These are phyloP conservation scores for Oryza meyeriana DNA, from an alignment of 176 grass and related monocot genomes.

Conservation along the genomic window DNA sequence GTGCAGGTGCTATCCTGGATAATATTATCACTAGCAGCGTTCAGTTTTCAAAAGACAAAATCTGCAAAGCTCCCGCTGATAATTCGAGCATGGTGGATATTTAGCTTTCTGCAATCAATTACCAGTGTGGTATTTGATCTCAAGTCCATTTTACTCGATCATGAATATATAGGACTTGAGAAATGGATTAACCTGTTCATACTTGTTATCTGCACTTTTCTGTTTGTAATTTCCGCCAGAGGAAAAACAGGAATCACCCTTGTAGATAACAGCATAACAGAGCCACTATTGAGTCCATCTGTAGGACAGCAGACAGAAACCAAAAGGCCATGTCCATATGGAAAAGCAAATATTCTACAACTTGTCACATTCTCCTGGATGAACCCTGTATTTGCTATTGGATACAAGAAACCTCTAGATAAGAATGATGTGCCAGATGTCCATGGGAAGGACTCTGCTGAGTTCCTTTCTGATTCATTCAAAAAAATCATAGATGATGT, in stretches of 20 bases:
- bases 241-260: constrained; percentile 74
- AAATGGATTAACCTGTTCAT: constrained; percentile 50
- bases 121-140: constrained; percentile 57
- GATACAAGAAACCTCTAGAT: constrained; percentile 86
- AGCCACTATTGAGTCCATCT: constrained; percentile 64
- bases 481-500: constrained; percentile 53
- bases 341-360: constrained; percentile 56
- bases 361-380: constrained; percentile 95
- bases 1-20: constrained; percentile 72
- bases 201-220: constrained; percentile 47
- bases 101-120: constrained; percentile 69
- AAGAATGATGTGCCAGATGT: constrained; percentile 82
- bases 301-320: constrained; percentile 51
- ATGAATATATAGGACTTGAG: constrained; percentile 38
- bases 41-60: constrained; percentile 61
- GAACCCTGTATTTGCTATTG: constrained; percentile 71
- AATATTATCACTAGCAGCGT: constrained; percentile 54
- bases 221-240: constrained; percentile 62
- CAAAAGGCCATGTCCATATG: constrained; percentile 61
- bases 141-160: constrained; percentile 40
- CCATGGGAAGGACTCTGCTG: constrained; percentile 57
- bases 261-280: constrained; percentile 43
- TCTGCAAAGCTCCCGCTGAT: constrained; percentile 53
- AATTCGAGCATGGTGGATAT: constrained; percentile 78
- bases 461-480: constrained; percentile 67